Conservation (phyloP, 179 eudicot genomes). For the Beta corolliflora region DNA sequence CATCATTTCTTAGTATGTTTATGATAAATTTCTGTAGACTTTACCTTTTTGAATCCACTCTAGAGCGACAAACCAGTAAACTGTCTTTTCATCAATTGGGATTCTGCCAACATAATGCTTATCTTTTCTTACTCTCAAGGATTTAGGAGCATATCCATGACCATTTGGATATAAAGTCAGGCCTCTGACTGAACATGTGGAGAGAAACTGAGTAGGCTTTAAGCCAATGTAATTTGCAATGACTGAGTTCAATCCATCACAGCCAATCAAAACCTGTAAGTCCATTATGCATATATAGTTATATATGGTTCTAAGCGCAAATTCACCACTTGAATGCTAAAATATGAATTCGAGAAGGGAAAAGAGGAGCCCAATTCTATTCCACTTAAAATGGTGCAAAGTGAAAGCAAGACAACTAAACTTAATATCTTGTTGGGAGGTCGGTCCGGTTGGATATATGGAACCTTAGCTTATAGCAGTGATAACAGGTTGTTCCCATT, state of each 20-base stretch:
- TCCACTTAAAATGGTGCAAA: no score
- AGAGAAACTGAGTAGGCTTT: constrained; percentile 34
- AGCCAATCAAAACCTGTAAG: constrained; percentile 53
- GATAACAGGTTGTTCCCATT: no score
- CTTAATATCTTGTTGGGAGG: no score
- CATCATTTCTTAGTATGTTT: no score
- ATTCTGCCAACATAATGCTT: constrained; percentile 37
- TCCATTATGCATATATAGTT: background rate
- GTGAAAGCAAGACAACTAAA: no score
- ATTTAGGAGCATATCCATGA: constrained; percentile 42
- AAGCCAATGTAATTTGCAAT: constrained; percentile 46
- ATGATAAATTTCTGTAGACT: background rate
- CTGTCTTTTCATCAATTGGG: constrained; percentile 45
- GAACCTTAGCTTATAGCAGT: no score
- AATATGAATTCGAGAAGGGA: no score
- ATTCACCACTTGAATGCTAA: no score
- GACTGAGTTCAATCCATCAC: constrained; percentile 56
- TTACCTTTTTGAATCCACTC: constrained; percentile 20
- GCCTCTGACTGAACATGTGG: constrained; percentile 40
- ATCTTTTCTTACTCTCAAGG: constrained; percentile 34
- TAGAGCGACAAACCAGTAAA: constrained; percentile 48
- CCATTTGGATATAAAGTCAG: constrained; percentile 51
- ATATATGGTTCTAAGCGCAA: no score
- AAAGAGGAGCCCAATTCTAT: no score
- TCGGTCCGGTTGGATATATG: no score